Evolutionary conservation across 192 early-diverging fungal genomes (phyloP).

Genomic region (Irineochytrium annulatum): DNA sequence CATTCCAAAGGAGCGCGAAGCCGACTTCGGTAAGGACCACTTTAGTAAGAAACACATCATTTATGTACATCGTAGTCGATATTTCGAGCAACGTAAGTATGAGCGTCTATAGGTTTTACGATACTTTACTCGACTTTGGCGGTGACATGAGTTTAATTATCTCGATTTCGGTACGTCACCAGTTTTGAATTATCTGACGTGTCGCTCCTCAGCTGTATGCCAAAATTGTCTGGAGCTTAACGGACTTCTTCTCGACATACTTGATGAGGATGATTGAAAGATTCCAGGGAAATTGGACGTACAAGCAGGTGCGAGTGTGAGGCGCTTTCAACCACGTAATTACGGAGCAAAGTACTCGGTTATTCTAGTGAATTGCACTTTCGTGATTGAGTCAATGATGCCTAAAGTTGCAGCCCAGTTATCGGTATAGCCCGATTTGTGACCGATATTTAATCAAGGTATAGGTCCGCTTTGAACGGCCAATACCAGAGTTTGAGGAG

Average conservation of each 20-base stretch:
- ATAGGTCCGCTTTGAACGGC: conserved; percentile 68
- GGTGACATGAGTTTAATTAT: conserved; percentile 67
- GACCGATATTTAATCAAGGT: no score
- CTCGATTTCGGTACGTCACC: conserved; percentile 53
- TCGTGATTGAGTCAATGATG: conserved; percentile 56
- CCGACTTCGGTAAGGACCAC: no score
- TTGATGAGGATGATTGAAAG: conserved; percentile 53
- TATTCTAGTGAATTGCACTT: conserved; percentile 45
- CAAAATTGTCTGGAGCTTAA: conserved; percentile 62
- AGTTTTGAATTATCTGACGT: conserved; percentile 3
- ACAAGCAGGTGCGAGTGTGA: conserved; percentile 38
- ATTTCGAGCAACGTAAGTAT: no score
- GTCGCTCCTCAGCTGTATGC: conserved; percentile 56
- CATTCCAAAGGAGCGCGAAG: no score
- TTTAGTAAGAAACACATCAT: no score
- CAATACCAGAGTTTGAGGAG: conserved; percentile 75
- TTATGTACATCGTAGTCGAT: no score
- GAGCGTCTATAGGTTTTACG: conserved; percentile 67
- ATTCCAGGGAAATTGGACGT: conserved; percentile 36
- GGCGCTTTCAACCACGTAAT: not conserved
- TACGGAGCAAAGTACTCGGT: conserved; percentile 35
- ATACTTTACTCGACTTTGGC: conserved; percentile 66
- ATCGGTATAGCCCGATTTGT: no score
- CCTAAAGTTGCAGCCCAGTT: conserved; percentile 53
- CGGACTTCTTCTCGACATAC: conserved; percentile 61